These are phyloP conservation scores for Pseudomonodictys pantanalensis DNA, from an alignment of 495 filamentous ascomycete species.

Conservation along the genomic window DNA sequence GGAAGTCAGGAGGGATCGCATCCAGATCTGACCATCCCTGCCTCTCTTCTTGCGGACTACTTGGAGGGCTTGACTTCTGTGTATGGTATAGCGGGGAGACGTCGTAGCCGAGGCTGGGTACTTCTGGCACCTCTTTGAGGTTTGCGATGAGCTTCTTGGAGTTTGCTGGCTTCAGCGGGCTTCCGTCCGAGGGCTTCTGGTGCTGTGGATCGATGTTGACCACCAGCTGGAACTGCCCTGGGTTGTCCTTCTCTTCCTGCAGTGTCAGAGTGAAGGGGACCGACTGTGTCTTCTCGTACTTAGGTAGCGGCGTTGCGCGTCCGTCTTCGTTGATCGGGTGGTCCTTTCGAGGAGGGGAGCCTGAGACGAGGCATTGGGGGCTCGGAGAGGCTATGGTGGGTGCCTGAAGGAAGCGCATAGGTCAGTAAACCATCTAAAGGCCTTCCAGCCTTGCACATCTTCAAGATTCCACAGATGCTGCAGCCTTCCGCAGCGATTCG, in stretches of 20 bases:
- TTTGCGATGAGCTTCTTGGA: conserved; percentile 27
- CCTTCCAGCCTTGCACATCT: not conserved
- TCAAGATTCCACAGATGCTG: not conserved
- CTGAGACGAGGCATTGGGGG: not conserved
- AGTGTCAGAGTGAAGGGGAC: conserved; percentile 30
- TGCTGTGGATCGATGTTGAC: conserved; percentile 26
- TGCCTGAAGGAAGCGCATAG: not conserved
- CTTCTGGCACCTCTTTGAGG: conserved; percentile 19
- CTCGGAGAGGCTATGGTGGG: conserved; percentile 16
- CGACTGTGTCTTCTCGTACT: conserved; percentile 27
- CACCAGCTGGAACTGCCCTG: conserved; percentile 31
- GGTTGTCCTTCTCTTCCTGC: conserved; percentile 31
- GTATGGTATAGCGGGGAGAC: conserved; percentile 28
- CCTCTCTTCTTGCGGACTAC: conserved; percentile 24
- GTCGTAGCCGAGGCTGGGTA: conserved; percentile 29
- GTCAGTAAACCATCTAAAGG: not conserved
- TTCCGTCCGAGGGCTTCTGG: not conserved
- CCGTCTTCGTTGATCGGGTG: conserved; percentile 14
- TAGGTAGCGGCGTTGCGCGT: conserved; percentile 19
- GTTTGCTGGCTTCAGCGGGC: not conserved
- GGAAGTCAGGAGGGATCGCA: conserved; percentile 28
- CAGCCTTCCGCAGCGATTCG: not conserved
- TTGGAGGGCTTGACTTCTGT: conserved; percentile 26
- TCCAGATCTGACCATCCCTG: conserved; percentile 35
- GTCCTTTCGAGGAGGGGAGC: conserved; percentile 7